Percentiles rank a stretch among this genome's conserved stretches.
These are phyloP conservation scores for Wickerhamomyces chaumierensis DNA, from an alignment of 805 yeast genomes.

Conservation along the genomic window DNA sequence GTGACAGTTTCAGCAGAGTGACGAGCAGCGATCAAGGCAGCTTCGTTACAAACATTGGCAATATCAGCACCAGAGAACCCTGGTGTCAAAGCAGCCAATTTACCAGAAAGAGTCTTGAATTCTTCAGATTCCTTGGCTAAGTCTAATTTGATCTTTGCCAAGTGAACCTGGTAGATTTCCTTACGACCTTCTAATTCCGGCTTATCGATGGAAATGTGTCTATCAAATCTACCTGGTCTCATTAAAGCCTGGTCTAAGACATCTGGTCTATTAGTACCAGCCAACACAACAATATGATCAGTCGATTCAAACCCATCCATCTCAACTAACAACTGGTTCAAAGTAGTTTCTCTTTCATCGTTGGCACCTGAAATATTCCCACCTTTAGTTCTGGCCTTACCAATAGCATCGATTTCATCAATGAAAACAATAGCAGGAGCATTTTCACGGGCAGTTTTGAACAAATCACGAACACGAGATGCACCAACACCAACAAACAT, in stretches of 20 bases:
- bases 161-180: constrained; percentile 82
- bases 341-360: constrained; percentile 94
- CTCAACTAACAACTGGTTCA: constrained; percentile 91
- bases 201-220: constrained; percentile 83
- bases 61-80: constrained; percentile 99
- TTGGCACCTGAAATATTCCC: constrained; percentile 67
- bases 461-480: constrained; percentile 90
- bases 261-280: constrained; percentile 96
- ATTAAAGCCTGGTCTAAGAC: constrained; percentile 84
- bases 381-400: constrained; percentile 81
- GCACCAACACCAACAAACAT: constrained; percentile 99
- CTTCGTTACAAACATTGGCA: constrained; percentile 94
- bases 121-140: constrained; percentile 29
- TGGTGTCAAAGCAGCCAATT: constrained; percentile 91
- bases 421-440: constrained; percentile 96
- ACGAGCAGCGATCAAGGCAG: constrained; percentile 94
- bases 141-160: constrained; percentile 56
- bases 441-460: constrained; percentile 81
- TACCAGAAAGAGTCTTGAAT: constrained; percentile 58
- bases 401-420: constrained; percentile 99
- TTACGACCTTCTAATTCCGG: constrained; percentile 95
- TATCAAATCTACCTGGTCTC: constrained; percentile 96
- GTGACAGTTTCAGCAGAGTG: constrained; percentile 58
- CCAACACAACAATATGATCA: constrained; percentile 92
- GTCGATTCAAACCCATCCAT: constrained; percentile 94